Evolutionary conservation across 768 basidiomycete species (phyloP).

Genomic region (Cystobasidium onofrii): DNA sequence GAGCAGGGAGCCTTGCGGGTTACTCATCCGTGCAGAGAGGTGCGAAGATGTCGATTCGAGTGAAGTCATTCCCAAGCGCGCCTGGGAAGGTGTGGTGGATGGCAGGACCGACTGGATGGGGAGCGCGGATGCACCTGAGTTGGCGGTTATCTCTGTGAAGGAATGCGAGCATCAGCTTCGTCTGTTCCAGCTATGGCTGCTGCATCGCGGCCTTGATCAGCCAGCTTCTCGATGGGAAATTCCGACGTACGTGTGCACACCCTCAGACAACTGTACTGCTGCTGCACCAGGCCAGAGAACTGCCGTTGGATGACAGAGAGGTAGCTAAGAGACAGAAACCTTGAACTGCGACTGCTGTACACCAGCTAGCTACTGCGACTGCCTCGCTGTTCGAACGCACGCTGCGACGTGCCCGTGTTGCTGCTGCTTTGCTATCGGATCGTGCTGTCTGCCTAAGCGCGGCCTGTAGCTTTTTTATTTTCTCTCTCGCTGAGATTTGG

Average conservation of each 20-base stretch:
- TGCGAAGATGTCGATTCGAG: neutral
- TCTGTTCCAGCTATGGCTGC: neutral
- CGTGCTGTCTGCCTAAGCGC: no score
- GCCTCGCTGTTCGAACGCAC: no score
- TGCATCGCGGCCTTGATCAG: neutral
- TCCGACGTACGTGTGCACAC: neutral
- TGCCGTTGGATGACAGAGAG: neutral
- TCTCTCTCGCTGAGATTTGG: no score
- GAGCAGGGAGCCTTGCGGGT: neutral
- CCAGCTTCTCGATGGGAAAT: neutral
- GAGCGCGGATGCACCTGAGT: neutral
- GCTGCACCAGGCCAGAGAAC: no score
- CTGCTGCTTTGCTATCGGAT: no score
- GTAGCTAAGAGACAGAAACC: neutral
- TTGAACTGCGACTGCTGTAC: neutral
- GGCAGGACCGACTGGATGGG: neutral
- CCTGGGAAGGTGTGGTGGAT: neutral
- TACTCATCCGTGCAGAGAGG: neutral
- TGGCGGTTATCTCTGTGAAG: no score
- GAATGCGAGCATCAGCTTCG: no score
- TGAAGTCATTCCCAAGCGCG: neutral
- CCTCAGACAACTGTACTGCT: neutral
- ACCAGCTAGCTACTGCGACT: no score
- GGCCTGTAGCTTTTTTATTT: no score
- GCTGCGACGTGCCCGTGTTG: no score